phyloP scores from a whole-genome alignment of 2,329 filamentous ascomycete genomes.

The Ophiosphaerella narmari region DNA sequence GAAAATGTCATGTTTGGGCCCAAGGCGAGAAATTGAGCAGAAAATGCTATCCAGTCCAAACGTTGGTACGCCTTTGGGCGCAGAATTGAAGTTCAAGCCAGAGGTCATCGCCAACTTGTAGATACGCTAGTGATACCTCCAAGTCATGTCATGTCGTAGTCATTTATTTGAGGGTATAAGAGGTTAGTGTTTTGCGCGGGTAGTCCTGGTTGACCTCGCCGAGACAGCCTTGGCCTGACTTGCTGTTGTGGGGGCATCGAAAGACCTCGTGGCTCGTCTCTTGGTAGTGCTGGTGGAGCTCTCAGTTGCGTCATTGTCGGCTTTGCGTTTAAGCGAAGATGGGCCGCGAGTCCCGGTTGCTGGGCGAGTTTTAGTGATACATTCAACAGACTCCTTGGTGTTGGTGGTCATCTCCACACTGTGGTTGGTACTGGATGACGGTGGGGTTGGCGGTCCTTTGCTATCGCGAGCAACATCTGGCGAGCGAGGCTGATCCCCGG shows the following conservation, averaged over 20 bases:
- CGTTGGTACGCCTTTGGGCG: too few species aligned
- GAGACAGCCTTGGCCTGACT: constrained; percentile 35
- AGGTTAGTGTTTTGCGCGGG: constrained; percentile 1
- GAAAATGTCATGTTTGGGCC: too few species aligned
- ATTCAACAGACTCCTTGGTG: constrained; percentile 2
- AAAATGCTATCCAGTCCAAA: too few species aligned
- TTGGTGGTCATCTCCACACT: constrained; percentile 12
- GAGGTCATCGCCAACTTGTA: too few species aligned
- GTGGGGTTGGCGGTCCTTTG: constrained; percentile 25
- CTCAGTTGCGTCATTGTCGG: constrained; percentile 20
- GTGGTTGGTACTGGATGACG: constrained; percentile 28
- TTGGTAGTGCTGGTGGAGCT: constrained; percentile 22
- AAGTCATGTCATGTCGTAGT: too few species aligned
- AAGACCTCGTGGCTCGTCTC: constrained; percentile 38
- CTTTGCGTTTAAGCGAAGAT: constrained; percentile 41
- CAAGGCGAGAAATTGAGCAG: too few species aligned
- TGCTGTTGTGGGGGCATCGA: constrained; percentile 44
- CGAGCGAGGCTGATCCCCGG: constrained; percentile 9
- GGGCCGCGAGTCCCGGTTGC: constrained; percentile 5
- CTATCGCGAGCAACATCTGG: constrained; percentile 10
- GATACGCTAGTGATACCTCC: too few species aligned
- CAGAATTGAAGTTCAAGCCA: too few species aligned
- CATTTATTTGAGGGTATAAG: too few species aligned
- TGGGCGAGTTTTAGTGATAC: constrained; percentile 7
- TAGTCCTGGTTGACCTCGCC: constrained; percentile 19